phyloP scores from a whole-genome alignment of 2,329 filamentous ascomycete species.

The Colletotrichum orbiculare region DNA sequence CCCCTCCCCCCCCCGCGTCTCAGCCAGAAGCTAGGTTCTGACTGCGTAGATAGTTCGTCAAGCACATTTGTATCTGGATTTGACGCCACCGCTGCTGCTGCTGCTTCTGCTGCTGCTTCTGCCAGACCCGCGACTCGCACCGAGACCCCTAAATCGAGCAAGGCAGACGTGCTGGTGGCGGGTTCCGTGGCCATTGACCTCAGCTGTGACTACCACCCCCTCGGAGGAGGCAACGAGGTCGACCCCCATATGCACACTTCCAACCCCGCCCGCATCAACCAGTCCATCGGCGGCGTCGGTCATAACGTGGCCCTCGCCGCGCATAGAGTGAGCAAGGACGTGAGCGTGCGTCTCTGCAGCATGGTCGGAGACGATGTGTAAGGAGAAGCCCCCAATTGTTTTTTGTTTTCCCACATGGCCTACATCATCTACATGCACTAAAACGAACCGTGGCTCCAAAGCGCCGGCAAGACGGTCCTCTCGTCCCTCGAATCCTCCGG shows the following conservation, averaged over 20 bases:
- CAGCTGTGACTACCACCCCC: constrained; percentile 76
- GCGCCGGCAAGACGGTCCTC: constrained; percentile 79
- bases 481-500: constrained; percentile 72
- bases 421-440: neutral
- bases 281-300: constrained; percentile 90
- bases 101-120: neutral
- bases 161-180: constrained; percentile 81
- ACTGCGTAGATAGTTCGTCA: constrained; percentile 38
- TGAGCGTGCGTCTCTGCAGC: constrained; percentile 79
- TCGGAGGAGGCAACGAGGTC: constrained; percentile 25
- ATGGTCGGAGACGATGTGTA: constrained; percentile 82
- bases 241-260: constrained; percentile 78
- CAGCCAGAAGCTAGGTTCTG: constrained; percentile 34
- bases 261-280: constrained; percentile 83
- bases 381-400: constrained; percentile 40
- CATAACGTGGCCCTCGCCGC: constrained; percentile 91
- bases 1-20: too few relatives aligned
- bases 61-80: constrained; percentile 30
- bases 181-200: constrained; percentile 92
- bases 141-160: constrained; percentile 36
- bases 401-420: constrained; percentile 12
- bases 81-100: constrained; percentile 5
- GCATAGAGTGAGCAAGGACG: constrained; percentile 70
- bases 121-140: constrained; percentile 10
- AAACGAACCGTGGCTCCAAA: constrained; percentile 42